Conservation (phyloP, 345 rosid species). For the Noccaea caerulescens region DNA sequence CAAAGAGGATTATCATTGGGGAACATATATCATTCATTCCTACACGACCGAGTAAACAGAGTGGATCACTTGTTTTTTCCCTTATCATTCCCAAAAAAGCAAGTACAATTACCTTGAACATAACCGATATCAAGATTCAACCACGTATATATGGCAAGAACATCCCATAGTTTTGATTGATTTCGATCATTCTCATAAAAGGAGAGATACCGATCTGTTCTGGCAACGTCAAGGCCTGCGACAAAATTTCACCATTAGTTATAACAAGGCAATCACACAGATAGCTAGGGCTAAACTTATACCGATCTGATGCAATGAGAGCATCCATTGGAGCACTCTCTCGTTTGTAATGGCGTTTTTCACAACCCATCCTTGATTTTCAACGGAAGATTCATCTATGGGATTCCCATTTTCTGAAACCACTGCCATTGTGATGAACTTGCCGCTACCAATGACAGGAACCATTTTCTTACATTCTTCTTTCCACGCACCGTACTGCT, state of each 20-base stretch:
- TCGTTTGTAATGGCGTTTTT: conserved; percentile 56
- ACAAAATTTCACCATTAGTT: conserved; percentile 18
- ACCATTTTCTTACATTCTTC: conserved; percentile 76
- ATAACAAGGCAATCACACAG: not conserved
- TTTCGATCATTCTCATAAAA: conserved; percentile 75
- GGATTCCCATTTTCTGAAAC: conserved; percentile 68
- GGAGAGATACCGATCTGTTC: conserved; percentile 81
- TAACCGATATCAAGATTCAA: conserved; percentile 87
- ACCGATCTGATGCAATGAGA: conserved; percentile 85
- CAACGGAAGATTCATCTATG: conserved; percentile 48
- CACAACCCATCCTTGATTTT: conserved; percentile 49
- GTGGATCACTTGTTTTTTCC: not conserved
- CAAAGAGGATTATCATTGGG: conserved; percentile 87
- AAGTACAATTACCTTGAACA: conserved; percentile 67
- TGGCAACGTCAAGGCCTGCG: conserved; percentile 92
- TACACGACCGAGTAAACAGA: conserved; percentile 40
- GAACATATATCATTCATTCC: conserved; percentile 99
- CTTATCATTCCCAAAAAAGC: not conserved
- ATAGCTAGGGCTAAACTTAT: not conserved
- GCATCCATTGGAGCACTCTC: conserved; percentile 84
- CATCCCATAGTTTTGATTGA: conserved; percentile 84
- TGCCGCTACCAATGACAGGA: conserved; percentile 85
- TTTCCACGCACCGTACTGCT: conserved; percentile 76
- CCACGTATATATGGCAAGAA: conserved; percentile 89
- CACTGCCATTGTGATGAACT: conserved; percentile 62